Conservation (phyloP, 352 stramenopile species). For the Phytophthora syringae region DNA sequence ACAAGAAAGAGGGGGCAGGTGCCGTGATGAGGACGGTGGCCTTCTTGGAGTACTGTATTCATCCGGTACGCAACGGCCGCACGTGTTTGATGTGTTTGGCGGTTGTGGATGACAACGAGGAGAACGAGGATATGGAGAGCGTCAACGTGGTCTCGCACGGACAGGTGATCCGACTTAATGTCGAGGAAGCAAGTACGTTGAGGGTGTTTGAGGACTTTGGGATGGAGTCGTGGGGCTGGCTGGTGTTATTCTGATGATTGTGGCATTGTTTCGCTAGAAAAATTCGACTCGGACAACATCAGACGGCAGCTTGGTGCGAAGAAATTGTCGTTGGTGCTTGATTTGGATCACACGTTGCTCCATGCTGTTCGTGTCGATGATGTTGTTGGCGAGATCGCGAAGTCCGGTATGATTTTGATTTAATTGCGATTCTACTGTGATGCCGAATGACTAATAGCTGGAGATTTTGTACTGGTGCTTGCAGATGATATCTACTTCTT, state of each 20-base stretch:
- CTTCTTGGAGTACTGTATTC: slow-evolving; percentile 82
- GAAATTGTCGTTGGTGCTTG: slow-evolving; percentile 95
- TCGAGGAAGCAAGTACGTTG: slow-evolving; percentile 96
- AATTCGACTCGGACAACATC: slow-evolving; percentile 88
- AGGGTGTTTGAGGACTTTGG: slow-evolving; percentile 32
- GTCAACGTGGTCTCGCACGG: slow-evolving; percentile 86
- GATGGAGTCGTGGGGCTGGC: too few species aligned
- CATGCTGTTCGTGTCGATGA: slow-evolving; percentile 91
- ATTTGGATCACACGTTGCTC: slow-evolving; percentile 97
- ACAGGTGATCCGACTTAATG: slow-evolving; percentile 94
- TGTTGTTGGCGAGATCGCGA: slow-evolving; percentile 59
- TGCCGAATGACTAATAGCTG: too few species aligned
- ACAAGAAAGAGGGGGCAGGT: slow-evolving; percentile 12
- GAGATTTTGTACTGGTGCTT: background rate
- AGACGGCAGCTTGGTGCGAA: slow-evolving; percentile 85
- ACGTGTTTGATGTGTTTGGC: slow-evolving; percentile 86
- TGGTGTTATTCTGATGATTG: slow-evolving; percentile 6
- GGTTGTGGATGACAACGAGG: slow-evolving; percentile 73
- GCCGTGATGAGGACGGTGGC: slow-evolving; percentile 39
- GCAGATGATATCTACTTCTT: slow-evolving; percentile 85
- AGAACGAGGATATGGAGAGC: slow-evolving; percentile 71
- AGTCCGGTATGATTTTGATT: slow-evolving; percentile 47
- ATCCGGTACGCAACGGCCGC: slow-evolving; percentile 73
- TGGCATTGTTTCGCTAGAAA: slow-evolving; percentile 56
- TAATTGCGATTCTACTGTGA: background rate